phyloP scores from a whole-genome alignment of 306 rosid species.

The Gynostemma pentaphyllum region DNA sequence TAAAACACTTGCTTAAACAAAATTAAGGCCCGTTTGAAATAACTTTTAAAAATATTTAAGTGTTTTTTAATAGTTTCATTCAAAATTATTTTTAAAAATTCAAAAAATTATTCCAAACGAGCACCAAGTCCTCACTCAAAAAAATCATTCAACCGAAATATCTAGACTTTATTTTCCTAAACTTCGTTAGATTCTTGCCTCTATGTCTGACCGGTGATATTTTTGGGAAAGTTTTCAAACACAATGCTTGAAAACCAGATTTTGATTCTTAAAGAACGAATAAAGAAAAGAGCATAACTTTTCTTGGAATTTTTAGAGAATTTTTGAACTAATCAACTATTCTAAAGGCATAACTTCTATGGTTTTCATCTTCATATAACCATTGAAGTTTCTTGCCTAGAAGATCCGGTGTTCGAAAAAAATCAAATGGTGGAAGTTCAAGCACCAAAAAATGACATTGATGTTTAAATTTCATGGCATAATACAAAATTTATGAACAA shows the following conservation, averaged over 20 bases:
- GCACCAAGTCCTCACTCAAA: not conserved
- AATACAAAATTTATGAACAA: not conserved
- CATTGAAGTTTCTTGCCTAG: not conserved
- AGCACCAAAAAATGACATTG: not conserved
- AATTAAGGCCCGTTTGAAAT: too few relatives aligned
- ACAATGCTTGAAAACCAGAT: not conserved
- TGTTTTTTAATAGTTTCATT: too few relatives aligned
- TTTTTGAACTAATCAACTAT: not conserved
- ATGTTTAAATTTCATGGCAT: not conserved
- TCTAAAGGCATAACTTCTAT: not conserved
- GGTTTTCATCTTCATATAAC: not conserved
- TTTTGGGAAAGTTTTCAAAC: too few relatives aligned
- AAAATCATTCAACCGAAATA: not conserved
- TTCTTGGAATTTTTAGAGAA: not conserved
- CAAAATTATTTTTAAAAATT: too few relatives aligned
- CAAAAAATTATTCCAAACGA: too few relatives aligned
- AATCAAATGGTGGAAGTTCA: not conserved
- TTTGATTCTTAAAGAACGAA: not conserved
- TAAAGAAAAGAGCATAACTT: not conserved
- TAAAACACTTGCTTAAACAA: not conserved
- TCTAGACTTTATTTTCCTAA: not conserved
- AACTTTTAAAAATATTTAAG: too few relatives aligned
- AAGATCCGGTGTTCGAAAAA: not conserved
- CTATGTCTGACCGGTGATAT: too few relatives aligned
- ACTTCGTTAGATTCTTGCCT: not conserved